Evolutionary conservation across 371 early-diverging fungal genomes (phyloP).

Genomic region (Dichotomocladium elegans): DNA sequence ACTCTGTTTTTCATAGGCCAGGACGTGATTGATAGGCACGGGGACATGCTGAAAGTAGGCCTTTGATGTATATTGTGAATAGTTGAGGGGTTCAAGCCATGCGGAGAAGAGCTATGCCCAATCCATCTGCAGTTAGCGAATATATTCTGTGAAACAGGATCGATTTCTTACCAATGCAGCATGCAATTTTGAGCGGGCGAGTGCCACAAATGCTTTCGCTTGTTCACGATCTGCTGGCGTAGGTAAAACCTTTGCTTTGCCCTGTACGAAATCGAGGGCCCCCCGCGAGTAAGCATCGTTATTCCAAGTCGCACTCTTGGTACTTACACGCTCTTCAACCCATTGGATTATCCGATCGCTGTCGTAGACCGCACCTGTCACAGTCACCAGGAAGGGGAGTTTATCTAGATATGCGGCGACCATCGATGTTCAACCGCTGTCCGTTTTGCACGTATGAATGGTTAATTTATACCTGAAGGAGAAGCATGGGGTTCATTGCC

Average conservation of each 20-base stretch:
- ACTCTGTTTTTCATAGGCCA: slow-evolving; percentile 34
- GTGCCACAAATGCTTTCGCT: slow-evolving; percentile 37
- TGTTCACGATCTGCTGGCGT: slow-evolving; percentile 21
- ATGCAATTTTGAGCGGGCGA: slow-evolving; percentile 36
- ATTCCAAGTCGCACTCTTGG: neutral
- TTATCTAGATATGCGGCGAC: slow-evolving; percentile 18
- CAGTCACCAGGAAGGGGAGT: slow-evolving; percentile 40
- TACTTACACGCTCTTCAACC: slow-evolving; percentile 31
- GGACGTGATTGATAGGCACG: slow-evolving; percentile 23
- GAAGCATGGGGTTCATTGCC: slow-evolving; percentile 44
- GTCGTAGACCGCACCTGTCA: slow-evolving; percentile 30
- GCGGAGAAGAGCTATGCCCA: slow-evolving; percentile 39
- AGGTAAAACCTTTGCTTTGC: slow-evolving; percentile 18
- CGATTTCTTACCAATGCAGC: slow-evolving; percentile 41
- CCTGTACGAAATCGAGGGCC: too few species aligned
- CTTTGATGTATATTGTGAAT: slow-evolving; percentile 21
- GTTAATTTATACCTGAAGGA: slow-evolving; percentile 30
- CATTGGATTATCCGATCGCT: slow-evolving; percentile 32
- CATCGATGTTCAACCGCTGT: neutral
- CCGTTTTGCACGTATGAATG: neutral
- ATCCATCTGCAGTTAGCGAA: neutral
- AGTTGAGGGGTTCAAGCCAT: slow-evolving; percentile 47
- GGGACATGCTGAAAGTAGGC: slow-evolving; percentile 45
- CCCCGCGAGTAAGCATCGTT: too few species aligned
- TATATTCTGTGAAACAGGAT: too few species aligned